Percentiles rank a stretch among this genome's conserved stretches.
Evolutionary conservation across 2,329 filamentous ascomycete species (phyloP).

Genomic region (Diaporthe ampelina): DNA sequence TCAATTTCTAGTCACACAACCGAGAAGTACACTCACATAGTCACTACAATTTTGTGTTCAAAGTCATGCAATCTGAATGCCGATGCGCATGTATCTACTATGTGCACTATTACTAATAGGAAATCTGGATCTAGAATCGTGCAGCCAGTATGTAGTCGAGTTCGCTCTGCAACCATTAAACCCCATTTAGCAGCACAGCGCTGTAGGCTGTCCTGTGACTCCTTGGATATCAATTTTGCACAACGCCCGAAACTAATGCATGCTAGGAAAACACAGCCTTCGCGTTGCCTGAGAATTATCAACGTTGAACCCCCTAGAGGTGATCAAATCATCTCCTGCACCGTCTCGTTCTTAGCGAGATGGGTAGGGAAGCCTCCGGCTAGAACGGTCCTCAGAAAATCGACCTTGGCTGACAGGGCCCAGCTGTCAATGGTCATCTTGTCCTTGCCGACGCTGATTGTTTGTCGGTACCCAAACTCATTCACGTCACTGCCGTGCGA

Average conservation of each 20-base stretch:
- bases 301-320: constrained; percentile 49
- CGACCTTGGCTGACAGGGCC: constrained; percentile 63
- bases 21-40: neutral
- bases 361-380: constrained; percentile 59
- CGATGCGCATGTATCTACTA: constrained; percentile 6
- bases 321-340: constrained; percentile 53
- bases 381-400: constrained; percentile 63
- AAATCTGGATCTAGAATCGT: constrained; percentile 10
- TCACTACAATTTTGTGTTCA: neutral
- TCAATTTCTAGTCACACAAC: neutral
- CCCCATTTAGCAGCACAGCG: neutral
- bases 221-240: constrained; percentile 39
- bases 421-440: constrained; percentile 64
- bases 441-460: constrained; percentile 62
- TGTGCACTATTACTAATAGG: neutral
- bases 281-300: neutral
- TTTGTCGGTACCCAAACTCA: constrained; percentile 68
- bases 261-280: constrained; percentile 35
- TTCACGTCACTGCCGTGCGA: constrained; percentile 56
- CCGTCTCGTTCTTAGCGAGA: constrained; percentile 55
- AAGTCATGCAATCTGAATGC: neutral
- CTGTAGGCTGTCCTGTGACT: neutral
- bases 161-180: constrained; percentile 9
- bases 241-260: constrained; percentile 11
- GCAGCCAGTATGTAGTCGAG: constrained; percentile 3